Conservation (phyloP, 306 rosid genomes). For the Hippophae rhamnoides region DNA sequence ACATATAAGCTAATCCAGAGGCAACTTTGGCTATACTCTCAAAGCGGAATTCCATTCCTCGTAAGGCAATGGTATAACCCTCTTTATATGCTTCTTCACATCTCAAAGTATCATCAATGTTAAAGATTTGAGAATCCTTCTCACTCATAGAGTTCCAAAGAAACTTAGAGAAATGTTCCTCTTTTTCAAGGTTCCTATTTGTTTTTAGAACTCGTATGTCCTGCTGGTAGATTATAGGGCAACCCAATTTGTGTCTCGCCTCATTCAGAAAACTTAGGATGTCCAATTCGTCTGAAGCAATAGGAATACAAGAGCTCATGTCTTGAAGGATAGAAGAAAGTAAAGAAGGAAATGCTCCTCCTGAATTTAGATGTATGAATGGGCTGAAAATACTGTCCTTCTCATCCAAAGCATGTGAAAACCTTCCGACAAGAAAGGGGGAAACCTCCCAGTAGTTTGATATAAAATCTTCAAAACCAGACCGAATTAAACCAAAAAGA, state of each 20-base stretch:
- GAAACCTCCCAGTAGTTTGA: conserved; percentile 56
- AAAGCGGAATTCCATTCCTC: conserved; percentile 75
- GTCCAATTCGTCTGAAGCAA: conserved; percentile 67
- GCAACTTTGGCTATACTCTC: conserved; percentile 56
- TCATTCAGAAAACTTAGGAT: conserved; percentile 53
- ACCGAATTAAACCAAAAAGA: conserved; percentile 40
- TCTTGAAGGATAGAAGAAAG: conserved; percentile 43
- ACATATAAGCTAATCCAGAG: conserved; percentile 52
- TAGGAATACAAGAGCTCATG: conserved; percentile 64
- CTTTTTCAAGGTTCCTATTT: conserved; percentile 37
- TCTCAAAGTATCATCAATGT: conserved; percentile 30
- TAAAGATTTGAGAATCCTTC: conserved; percentile 36
- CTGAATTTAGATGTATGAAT: conserved; percentile 29
- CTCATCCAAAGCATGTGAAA: conserved; percentile 17
- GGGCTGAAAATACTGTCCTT: conserved; percentile 32
- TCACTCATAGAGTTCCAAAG: conserved; percentile 20
- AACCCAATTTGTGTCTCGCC: conserved; percentile 51
- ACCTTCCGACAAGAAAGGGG: conserved; percentile 34
- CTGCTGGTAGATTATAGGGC: conserved; percentile 61
- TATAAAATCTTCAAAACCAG: conserved; percentile 52
- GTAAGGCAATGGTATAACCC: conserved; percentile 73
- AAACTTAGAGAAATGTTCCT: conserved; percentile 53
- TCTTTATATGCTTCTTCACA: conserved; percentile 60
- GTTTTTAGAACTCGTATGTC: conserved; percentile 68
- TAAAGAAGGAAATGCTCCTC: conserved; percentile 35